A percentile compares a stretch with the other conserved stretches of the same genome.
phyloP scores from a whole-genome alignment of 176 grass and related monocot genomes.

The Thinopyrum elongatum region DNA sequence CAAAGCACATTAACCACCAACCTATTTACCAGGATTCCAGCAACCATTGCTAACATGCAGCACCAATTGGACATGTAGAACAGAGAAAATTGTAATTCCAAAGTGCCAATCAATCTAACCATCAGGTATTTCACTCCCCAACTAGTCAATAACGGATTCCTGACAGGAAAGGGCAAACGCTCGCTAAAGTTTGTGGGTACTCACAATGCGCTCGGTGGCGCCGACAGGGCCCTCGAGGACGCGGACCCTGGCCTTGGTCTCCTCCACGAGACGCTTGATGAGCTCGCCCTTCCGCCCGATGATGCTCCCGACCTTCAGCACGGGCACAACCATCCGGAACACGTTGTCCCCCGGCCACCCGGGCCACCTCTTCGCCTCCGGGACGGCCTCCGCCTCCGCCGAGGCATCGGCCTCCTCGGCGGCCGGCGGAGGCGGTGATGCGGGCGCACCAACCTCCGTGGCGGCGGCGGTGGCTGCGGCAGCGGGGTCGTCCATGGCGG shows the following conservation, averaged over 20 bases:
- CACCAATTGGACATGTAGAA: background rate
- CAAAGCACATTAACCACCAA: background rate
- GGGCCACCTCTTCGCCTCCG: slow-evolving; percentile 70
- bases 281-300: slow-evolving; percentile 93
- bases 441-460: background rate
- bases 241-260: slow-evolving; percentile 83
- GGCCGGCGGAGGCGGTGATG: background rate
- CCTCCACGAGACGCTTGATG: slow-evolving; percentile 90
- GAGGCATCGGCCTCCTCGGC: background rate
- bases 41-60: background rate
- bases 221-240: slow-evolving; percentile 80
- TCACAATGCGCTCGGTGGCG: slow-evolving; percentile 81
- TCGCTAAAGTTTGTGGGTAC: slow-evolving; percentile 8
- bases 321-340: slow-evolving; percentile 77
- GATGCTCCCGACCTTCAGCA: slow-evolving; percentile 89
- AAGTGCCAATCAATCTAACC: background rate
- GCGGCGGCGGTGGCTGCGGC: background rate
- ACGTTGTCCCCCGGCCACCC: slow-evolving; percentile 93
- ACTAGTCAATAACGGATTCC: background rate
- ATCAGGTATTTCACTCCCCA: background rate
- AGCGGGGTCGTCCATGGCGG: slow-evolving; percentile 37
- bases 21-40: background rate
- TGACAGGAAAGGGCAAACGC: background rate
- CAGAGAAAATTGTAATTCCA: background rate
- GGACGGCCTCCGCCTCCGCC: slow-evolving; percentile 10